These are phyloP conservation scores for Mortierella sp. DNA, from an alignment of 371 early-diverging fungal species.

Conservation along the genomic window DNA sequence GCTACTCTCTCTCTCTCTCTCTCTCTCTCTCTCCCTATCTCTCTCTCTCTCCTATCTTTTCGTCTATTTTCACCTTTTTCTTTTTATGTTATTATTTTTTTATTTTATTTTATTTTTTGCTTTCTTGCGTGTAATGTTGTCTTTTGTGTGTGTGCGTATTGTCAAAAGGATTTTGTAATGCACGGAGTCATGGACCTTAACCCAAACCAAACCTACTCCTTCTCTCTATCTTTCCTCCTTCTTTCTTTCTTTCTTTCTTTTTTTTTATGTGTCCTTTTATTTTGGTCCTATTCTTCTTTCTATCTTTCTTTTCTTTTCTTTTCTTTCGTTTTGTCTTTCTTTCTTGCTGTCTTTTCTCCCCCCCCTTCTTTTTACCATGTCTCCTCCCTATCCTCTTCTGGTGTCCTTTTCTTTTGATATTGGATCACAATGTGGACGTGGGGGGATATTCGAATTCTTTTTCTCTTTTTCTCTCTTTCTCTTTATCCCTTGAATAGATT, in stretches of 20 bases:
- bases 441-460: neutral
- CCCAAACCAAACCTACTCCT: too few species aligned
- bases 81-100: slow-evolving; percentile 1
- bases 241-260: neutral
- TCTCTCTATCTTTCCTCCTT: neutral
- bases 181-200: too few species aligned
- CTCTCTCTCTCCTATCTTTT: neutral
- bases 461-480: neutral
- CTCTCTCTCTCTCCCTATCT: too few species aligned
- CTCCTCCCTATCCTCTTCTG: neutral
- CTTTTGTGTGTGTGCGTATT: too few species aligned
- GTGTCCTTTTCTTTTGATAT: neutral
- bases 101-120: too few species aligned
- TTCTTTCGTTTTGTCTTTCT: neutral
- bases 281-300: neutral
- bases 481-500: neutral
- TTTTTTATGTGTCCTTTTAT: neutral
- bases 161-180: too few species aligned
- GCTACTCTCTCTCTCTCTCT: too few species aligned
- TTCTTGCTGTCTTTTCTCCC: too few species aligned
- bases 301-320: neutral
- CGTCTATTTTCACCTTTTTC: slow-evolving; percentile 1
- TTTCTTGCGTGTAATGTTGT: neutral
- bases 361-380: too few species aligned
- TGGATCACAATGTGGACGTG: neutral